phyloP scores from a whole-genome alignment of 2,329 filamentous ascomycete species.

The Ilyonectria mors-panacis region DNA sequence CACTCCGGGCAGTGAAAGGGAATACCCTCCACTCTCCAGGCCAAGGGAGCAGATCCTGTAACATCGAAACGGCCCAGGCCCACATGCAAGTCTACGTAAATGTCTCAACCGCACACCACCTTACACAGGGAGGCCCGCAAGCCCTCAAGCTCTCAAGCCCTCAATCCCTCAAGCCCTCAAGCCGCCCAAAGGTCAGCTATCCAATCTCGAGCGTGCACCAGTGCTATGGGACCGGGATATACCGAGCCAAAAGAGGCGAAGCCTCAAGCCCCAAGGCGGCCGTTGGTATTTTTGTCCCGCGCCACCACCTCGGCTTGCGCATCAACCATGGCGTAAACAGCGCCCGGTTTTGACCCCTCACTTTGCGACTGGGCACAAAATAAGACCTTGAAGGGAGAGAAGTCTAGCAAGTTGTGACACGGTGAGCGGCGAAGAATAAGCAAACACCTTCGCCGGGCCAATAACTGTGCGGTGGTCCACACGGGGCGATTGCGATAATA shows the following conservation, averaged over 20 bases:
- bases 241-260: neutral
- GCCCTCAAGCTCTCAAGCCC: no score
- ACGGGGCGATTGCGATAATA: neutral
- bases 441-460: neutral
- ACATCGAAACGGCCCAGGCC: neutral
- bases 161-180: no score
- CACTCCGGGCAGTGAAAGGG: neutral
- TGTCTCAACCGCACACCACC: conserved; percentile 10
- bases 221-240: neutral
- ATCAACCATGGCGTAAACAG: neutral
- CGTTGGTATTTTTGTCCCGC: neutral
- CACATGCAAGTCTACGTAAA: conserved; percentile 12
- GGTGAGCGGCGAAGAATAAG: neutral
- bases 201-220: neutral
- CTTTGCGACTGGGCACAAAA: neutral
- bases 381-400: no score
- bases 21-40: conserved; percentile 3
- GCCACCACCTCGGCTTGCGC: neutral
- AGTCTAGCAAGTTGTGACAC: neutral
- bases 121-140: neutral
- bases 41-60: conserved; percentile 17
- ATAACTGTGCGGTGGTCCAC: neutral
- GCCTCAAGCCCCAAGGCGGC: neutral
- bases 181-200: no score
- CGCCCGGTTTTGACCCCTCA: neutral